Percentiles rank a stretch among this genome's conserved stretches.
phyloP scores from a whole-genome alignment of 768 basidiomycete species.

The Panus rudis region DNA sequence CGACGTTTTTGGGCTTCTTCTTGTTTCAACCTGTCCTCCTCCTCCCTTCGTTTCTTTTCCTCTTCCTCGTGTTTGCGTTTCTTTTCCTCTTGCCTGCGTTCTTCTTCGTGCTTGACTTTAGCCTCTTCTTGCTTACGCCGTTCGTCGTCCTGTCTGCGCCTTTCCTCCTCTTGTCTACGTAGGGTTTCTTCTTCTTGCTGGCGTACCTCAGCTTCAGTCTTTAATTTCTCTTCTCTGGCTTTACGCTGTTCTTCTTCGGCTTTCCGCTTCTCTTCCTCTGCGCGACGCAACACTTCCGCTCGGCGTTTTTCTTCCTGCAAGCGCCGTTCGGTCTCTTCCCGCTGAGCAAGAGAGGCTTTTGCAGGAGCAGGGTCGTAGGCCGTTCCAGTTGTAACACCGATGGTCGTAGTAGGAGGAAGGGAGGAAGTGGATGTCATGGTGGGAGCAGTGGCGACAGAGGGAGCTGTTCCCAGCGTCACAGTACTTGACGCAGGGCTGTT shows the following conservation, averaged over 20 bases:
- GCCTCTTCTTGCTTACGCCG: background rate
- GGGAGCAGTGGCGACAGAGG: too few relatives aligned
- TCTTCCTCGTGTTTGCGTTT: slow-evolving; percentile 4
- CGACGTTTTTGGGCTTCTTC: slow-evolving; percentile 1
- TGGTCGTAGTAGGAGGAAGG: too few relatives aligned
- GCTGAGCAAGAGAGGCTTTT: too few relatives aligned
- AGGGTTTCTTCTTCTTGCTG: background rate
- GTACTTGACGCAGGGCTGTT: too few relatives aligned
- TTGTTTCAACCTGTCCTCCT: background rate
- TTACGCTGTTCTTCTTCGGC: slow-evolving; percentile 2
- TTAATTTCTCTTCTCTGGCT: background rate
- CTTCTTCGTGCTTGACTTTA: background rate
- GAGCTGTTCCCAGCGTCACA: too few relatives aligned
- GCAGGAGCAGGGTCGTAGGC: too few relatives aligned
- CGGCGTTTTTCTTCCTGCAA: background rate
- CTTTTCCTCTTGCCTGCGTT: background rate
- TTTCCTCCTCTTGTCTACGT: background rate
- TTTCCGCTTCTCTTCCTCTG: slow-evolving; percentile 12
- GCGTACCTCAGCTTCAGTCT: background rate
- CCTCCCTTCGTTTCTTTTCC: background rate
- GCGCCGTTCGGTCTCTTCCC: too few relatives aligned
- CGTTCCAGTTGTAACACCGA: too few relatives aligned
- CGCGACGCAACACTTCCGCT: background rate
- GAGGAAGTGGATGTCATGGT: too few relatives aligned
- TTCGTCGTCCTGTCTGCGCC: background rate